Base-by-base conservation (phyloP, 306 rosid species). In the Fagus crenata region DNA sequence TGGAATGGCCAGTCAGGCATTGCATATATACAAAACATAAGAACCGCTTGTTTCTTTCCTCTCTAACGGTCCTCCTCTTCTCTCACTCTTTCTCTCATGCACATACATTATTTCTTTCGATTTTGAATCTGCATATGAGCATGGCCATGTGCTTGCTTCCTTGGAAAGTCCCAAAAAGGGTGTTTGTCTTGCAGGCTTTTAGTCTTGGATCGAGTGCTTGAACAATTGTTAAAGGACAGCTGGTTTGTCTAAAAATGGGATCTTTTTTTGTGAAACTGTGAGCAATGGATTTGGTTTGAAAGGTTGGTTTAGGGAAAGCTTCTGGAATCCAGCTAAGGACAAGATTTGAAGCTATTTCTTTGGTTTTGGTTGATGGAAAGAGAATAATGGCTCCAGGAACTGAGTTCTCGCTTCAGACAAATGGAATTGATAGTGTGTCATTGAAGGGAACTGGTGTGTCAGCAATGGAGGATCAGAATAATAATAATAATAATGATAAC, bases 391-490 rank as follows among this genome's bases (percentile, higher is more conserved):
- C 87, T 46, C 74, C 80, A 51, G 86, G 85, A 40, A 77, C 77
- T 73, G 85, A 72, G 81, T 76, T 76, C 71, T 73, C 84, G 33
- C 77, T 83, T 76, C 71, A 74, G 12, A 43, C 53, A 54, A 46
- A 78, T 64, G 54, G 18, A 54, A 53, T 83, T 81, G 77, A 59
- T 71, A 73, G 49, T 59, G 89, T 76, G 67, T 75, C 82, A 69
- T 60, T 69, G 14, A 73, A 75, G 56, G 85, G 74, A 15, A 73
- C 4, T 41, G 68, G 75, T 46, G 82, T 78, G n/a, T 73, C 75
- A 28, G 31, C 78, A 63, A 74, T 86, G 90, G 92, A 90, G 55
- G 87, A 86, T 77, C 88, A 63, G 1, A 83, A 88, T 5, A 63
- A 13, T 41, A 41, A 43, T 43, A 0, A 46, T 46, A 0, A 46